phyloP scores from a whole-genome alignment of 2,329 filamentous ascomycete genomes.

The Samsoniella hepiali region DNA sequence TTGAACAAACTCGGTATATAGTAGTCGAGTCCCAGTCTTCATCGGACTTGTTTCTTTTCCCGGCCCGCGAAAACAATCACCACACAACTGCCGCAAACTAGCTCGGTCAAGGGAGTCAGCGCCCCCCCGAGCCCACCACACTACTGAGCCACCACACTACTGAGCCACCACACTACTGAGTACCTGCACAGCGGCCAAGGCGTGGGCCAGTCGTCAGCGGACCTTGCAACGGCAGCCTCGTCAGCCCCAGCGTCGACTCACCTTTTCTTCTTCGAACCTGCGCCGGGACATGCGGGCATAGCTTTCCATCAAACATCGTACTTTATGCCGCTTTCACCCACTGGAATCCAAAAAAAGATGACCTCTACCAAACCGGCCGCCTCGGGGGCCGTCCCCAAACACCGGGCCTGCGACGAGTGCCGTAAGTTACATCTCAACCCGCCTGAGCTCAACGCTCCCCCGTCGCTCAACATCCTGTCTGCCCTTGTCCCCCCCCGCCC shows the following conservation, averaged over 20 bases:
- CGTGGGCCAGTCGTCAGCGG: neutral
- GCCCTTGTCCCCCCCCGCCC: conserved; percentile 24
- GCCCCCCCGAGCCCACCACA: neutral
- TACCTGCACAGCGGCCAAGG: neutral
- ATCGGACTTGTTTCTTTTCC: neutral
- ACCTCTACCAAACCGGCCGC: neutral
- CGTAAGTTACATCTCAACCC: conserved; percentile 44
- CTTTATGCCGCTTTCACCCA: neutral
- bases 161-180: neutral
- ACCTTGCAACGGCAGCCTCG: neutral
- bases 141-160: too few species aligned
- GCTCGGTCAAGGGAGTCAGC: neutral
- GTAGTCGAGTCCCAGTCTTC: too few species aligned
- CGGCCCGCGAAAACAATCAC: neutral
- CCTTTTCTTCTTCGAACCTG: neutral
- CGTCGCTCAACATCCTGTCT: neutral
- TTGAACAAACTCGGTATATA: neutral
- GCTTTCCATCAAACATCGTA: neutral
- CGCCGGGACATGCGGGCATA: neutral
- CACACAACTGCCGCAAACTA: conserved; percentile 1
- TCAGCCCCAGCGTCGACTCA: neutral
- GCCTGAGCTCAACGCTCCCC: neutral
- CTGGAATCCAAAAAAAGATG: neutral
- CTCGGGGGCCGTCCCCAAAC: conserved; percentile 40
- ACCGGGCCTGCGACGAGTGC: conserved; percentile 65